Evolutionary conservation across 2,329 filamentous ascomycete genomes (phyloP), one percentile per base, ranked within the genome.

Genomic region (Penicillium palitans): DNA sequence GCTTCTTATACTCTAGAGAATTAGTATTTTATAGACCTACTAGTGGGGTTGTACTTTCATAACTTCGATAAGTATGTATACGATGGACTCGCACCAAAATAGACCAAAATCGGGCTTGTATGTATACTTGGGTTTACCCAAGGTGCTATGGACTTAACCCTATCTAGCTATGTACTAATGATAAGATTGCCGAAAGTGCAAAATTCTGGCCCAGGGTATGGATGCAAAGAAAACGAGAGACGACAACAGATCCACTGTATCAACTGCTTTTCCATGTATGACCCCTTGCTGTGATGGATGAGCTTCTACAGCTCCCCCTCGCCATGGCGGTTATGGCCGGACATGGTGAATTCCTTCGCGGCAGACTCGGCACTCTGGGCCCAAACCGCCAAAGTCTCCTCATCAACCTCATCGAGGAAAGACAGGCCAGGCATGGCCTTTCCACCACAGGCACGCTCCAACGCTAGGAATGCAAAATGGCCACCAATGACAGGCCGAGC

Each of bases 401-500:
- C 42, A 10, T 69, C 63, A 10, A 64, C 56, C 7, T 76, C 73
- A 50, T 80, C 72, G 66, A 82, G 69, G 61, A 80, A 82, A 24
- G 70, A 71, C 64, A 90, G 74, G 0, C 82, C 85, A 21, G 83
- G 78, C 65, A 84, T 79, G 3, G 88, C 88, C 62, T 81, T 82
- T 2, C 90, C 90, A 2, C 84, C 87, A 77, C 91, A 96, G 25
- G 90, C 90, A 67, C 88, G 83, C 75, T 91, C 88, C 46, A 96
- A 77, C n/a, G 90, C 88, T 71, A 96, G 78, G 70, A 92, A 91
- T 2, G 90, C 88, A 80, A 95, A 96, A 77, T 95, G 90, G 0
- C 89, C 91, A 15, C 91, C 91, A 17, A 93, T 87, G 5, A 96
- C 91, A 1, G 91, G 91, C 42, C 91, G 79, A 2, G 91, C 91